Evolutionary conservation across 768 basidiomycete species (phyloP).

Genomic region (Cantharellus cinnabarinus): DNA sequence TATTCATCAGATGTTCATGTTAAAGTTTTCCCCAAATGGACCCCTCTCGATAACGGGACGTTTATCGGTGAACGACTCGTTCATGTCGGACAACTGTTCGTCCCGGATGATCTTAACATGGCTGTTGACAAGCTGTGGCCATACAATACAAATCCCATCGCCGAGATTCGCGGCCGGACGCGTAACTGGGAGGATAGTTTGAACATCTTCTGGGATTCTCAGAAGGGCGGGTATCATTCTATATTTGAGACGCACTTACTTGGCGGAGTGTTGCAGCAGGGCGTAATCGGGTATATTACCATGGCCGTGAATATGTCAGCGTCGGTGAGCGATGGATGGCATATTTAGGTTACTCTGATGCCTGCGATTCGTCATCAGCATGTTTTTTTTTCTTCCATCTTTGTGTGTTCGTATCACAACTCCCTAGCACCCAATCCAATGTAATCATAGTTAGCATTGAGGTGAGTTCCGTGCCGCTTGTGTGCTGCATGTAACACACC

Average conservation of each 20-base stretch:
- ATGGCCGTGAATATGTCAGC: not conserved
- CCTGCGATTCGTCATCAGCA: too few species aligned
- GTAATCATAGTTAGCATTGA: too few species aligned
- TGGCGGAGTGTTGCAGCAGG: not conserved
- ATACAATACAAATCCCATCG: not conserved
- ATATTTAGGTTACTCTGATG: too few species aligned
- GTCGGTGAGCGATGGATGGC: too few species aligned
- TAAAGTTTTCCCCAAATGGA: not conserved
- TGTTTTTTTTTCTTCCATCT: too few species aligned
- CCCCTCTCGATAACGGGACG: not conserved
- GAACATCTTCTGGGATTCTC: constrained; percentile 1
- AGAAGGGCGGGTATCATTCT: not conserved
- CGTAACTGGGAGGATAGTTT: not conserved
- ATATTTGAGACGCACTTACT: not conserved
- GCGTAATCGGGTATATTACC: not conserved
- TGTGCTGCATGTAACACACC: too few species aligned
- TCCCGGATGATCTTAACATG: not conserved
- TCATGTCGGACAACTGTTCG: not conserved
- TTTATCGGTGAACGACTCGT: not conserved
- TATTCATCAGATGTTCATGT: not conserved
- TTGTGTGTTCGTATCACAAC: too few species aligned
- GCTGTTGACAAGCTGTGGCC: not conserved
- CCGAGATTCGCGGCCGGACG: not conserved
- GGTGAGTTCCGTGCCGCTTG: too few species aligned
- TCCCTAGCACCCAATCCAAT: too few species aligned